Evolutionary conservation across 2,329 filamentous ascomycete species (phyloP), one percentile per base, ranked within the genome.

Genomic region (Leptographium radiaticola): DNA sequence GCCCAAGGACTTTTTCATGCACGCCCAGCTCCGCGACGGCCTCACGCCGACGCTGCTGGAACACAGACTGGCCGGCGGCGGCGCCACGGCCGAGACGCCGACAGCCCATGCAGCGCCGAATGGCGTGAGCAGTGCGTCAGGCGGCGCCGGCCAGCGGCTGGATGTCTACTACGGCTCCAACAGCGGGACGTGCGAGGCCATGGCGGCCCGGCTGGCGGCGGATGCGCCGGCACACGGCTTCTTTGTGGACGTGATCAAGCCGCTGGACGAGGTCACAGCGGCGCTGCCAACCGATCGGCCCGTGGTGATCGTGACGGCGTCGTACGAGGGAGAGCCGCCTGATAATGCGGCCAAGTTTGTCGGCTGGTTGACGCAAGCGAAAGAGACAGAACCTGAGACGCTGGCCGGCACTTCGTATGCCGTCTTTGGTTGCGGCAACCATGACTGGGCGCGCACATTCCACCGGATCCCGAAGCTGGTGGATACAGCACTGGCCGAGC

Each of bases 251-350:
- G 39, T 46, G 4, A 65, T 89, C 57, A 75, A 75, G 6, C 74
- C 89, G 13, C 75, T 83, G 38, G 89, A 86, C 61, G 85, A 85
- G 3, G 85, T 81, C 11, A 87, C 88, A 62, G 75, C 79, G 49
- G 74, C 76, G 3, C 63, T 89, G 0, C 77, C 82, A 0, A 79
- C 71, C 50, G 72, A 77, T 31, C 72, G 76, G 8, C 84, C 85
- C 0, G 73, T 86, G 0, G 69, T 87, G 30, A 74, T 89, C 49
- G 74, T 90, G 57, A 82, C 81, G 0, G 77, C 86, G 0, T 62
- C 80, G 1, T 90, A 89, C 59, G 86, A 90, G 61, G 86, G 86
- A 0, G 75, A 86, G 53, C 83, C 86, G 0, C 79, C 85, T 0
- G 83, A 87, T 57, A 89, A 90, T 57, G 86, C 86, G 0, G 74